Base-by-base conservation (phyloP, 257 asterid genomes). In the Echium plantagineum region DNA sequence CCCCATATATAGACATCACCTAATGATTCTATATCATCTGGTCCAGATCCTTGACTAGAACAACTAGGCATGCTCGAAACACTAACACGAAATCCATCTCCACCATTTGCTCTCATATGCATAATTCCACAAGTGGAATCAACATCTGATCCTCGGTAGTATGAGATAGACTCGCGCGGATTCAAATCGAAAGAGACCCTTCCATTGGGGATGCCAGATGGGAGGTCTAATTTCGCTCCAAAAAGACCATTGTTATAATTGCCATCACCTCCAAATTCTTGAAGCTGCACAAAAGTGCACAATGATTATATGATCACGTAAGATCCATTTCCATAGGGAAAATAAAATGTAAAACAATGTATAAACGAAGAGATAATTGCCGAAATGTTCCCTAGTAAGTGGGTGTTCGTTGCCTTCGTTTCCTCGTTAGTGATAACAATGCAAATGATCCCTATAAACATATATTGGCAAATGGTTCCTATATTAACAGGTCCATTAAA, bases 1-100 rank as follows among this genome's bases (percentile, higher is more conserved):
- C 98, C 98, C 98, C 98, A 91, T n/a, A 91, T 82, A 67, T 79
- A 91, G 63, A 91, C 94, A 75, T 91, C 98, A 20, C 98, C 98
- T 18, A 88, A 78, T 47, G 97, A 85, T 80, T 91, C 98, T 73
- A 88, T 79, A 79, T 91, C 98, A 60, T 91, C 98, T n/a, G 79
- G 90, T 38, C 97, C 98, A 13, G 94, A 85, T 63, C 89, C 83
- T 67, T 74, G 82, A 79, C 97, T 88, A 17, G 97, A 88, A 65
- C 95, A 84, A 73, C 97, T 90, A 52, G 96, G 95, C 63, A 85
- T 86, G 75, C 97, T 88, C 3, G 98, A 91, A 66, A 91, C 94
- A 59, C 98, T 91, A 63, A 88, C 72, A 63, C 95, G 88, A 63
- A 85, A 83, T 81, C 98, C 96, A 81, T 91, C 98, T 68, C 80